Evolutionary conservation across 805 yeast species (phyloP).

Genomic region (Yamadazyma takamatsuzukensis): DNA sequence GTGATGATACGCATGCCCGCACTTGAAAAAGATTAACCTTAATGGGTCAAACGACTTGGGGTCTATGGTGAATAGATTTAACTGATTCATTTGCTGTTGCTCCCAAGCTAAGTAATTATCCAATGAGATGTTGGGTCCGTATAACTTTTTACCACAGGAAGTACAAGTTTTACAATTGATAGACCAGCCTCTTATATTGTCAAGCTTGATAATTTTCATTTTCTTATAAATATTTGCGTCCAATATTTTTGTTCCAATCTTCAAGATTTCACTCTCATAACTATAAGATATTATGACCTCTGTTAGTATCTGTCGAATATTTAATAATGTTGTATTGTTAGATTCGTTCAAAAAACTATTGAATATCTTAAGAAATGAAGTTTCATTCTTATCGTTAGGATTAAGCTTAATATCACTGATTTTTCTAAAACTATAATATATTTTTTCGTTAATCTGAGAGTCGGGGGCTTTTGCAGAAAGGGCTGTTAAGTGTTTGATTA

Average conservation of each 20-base stretch:
- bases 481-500: slow-evolving; percentile 22
- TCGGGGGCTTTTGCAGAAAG: slow-evolving; percentile 11
- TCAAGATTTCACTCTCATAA: slow-evolving; percentile 57
- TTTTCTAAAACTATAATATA: slow-evolving; percentile 29
- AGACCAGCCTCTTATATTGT: slow-evolving; percentile 58
- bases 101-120: slow-evolving; percentile 59
- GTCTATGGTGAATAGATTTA: slow-evolving; percentile 1
- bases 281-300: slow-evolving; percentile 64
- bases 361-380: slow-evolving; percentile 53
- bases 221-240: slow-evolving; percentile 53
- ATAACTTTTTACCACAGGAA: slow-evolving; percentile 67
- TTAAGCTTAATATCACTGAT: slow-evolving; percentile 26
- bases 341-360: slow-evolving; percentile 50
- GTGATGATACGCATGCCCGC: slow-evolving; percentile 64
- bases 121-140: slow-evolving; percentile 61
- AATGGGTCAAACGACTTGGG: slow-evolving; percentile 14
- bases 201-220: slow-evolving; percentile 38
- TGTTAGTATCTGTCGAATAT: slow-evolving; percentile 54
- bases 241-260: slow-evolving; percentile 49
- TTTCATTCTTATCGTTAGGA: slow-evolving; percentile 16
- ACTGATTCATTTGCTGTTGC: slow-evolving; percentile 21
- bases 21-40: slow-evolving; percentile 53
- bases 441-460: slow-evolving; percentile 24
- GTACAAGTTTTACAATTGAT: slow-evolving; percentile 55
- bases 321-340: slow-evolving; percentile 50